phyloP scores from a whole-genome alignment of 345 rosid genomes.

The Heritiera littoralis region DNA sequence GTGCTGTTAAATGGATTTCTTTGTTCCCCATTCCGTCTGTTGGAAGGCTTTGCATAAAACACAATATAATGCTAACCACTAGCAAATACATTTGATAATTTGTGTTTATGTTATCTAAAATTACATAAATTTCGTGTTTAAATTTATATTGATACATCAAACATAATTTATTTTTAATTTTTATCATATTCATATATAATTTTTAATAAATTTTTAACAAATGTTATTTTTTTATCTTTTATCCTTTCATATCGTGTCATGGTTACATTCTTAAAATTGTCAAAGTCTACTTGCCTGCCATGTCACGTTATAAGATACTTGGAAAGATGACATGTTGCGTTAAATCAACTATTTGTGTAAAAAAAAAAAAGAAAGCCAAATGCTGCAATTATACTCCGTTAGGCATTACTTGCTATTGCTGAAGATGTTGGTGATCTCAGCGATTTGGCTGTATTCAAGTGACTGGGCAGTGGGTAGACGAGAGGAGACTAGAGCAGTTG shows the following conservation, averaged over 20 bases:
- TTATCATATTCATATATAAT: too few relatives aligned
- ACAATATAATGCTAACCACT: background rate
- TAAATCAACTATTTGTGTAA: background rate
- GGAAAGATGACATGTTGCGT: constrained; percentile 1
- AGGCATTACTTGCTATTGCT: background rate
- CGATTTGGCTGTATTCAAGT: background rate
- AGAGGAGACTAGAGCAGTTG: background rate
- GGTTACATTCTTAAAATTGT: too few relatives aligned
- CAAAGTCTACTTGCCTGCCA: background rate
- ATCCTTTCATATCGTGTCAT: too few relatives aligned
- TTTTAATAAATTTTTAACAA: too few relatives aligned
- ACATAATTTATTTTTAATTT: too few relatives aligned
- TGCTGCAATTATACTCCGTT: constrained; percentile 1
- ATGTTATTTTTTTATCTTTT: too few relatives aligned
- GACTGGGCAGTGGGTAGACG: background rate
- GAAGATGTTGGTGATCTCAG: background rate
- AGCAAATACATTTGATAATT: too few relatives aligned
- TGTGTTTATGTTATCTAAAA: too few relatives aligned
- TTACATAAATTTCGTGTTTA: too few relatives aligned
- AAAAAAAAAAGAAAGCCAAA: background rate
- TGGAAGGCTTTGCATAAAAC: background rate
- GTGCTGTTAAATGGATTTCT: background rate
- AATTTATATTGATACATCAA: too few relatives aligned
- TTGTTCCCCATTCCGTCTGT: background rate
- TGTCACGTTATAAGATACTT: background rate